Conservation (phyloP, 1,284 basidiomycete species). For the Ganoderma boninense region DNA sequence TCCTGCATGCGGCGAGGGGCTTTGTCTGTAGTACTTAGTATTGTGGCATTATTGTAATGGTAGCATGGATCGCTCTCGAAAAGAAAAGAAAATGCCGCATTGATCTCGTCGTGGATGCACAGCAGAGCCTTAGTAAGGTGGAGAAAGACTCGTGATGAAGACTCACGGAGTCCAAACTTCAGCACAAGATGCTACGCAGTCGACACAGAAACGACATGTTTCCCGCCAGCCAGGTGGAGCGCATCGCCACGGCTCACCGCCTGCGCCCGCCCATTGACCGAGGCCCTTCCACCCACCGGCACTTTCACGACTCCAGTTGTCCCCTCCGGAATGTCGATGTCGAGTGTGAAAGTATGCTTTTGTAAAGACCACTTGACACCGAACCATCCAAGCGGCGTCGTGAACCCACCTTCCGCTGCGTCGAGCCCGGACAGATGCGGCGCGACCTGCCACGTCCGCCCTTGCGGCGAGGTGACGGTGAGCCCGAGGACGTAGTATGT, state of each 20-base stretch:
- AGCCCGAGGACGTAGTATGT: slow-evolving; percentile 56
- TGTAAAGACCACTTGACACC: slow-evolving; percentile 44
- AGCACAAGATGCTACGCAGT: not conserved
- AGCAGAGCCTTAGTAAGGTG: too few species aligned
- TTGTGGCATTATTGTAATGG: too few species aligned
- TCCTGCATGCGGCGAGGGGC: too few species aligned
- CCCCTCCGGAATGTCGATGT: slow-evolving; percentile 43
- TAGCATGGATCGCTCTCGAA: too few species aligned
- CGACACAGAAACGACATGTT: slow-evolving; percentile 23
- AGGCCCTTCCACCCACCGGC: slow-evolving; percentile 43
- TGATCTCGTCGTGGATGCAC: too few species aligned
- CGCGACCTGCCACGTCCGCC: slow-evolving; percentile 50
- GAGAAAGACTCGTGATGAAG: too few species aligned
- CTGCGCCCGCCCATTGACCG: slow-evolving; percentile 36
- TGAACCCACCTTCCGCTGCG: slow-evolving; percentile 51
- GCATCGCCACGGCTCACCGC: not conserved
- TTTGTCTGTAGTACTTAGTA: too few species aligned
- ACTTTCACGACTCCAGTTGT: slow-evolving; percentile 44
- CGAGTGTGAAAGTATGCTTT: slow-evolving; percentile 36
- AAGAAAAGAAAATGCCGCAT: too few species aligned
- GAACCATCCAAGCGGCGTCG: slow-evolving; percentile 53
- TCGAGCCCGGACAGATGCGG: slow-evolving; percentile 50
- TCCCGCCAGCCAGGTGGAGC: slow-evolving; percentile 28
- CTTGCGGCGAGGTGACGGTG: slow-evolving; percentile 48
- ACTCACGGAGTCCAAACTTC: not conserved